Evolutionary conservation across 768 basidiomycete species (phyloP).

Genomic region (Omphalotus guepiniiformis): DNA sequence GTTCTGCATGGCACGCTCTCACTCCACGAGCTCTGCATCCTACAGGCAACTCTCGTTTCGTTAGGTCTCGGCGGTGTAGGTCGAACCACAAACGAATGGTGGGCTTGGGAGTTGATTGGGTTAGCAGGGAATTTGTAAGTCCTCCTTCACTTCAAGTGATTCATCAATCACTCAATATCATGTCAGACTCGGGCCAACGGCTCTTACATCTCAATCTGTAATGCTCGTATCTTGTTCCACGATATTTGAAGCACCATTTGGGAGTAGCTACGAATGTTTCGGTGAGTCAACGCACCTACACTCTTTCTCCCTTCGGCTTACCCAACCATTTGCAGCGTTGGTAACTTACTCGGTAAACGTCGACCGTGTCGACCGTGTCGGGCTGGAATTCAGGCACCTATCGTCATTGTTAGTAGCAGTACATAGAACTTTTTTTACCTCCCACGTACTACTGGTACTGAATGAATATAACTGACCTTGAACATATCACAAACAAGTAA

Average conservation of each 20-base stretch:
- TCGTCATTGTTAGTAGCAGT: too few relatives aligned
- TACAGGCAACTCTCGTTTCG: constrained; percentile 55
- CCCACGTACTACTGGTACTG: too few relatives aligned
- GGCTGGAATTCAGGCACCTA: too few relatives aligned
- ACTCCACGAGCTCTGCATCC: constrained; percentile 50
- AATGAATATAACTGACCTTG: too few relatives aligned
- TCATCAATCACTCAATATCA: background rate
- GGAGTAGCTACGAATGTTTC: constrained; percentile 83
- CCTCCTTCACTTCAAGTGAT: background rate
- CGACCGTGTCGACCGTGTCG: too few relatives aligned
- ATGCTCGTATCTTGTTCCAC: constrained; percentile 70
- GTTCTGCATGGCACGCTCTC: constrained; percentile 81
- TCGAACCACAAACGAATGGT: constrained; percentile 91
- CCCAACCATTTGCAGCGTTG: too few relatives aligned
- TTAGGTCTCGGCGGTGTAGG: constrained; percentile 84
- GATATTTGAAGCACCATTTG: constrained; percentile 83
- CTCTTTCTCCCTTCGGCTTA: too few relatives aligned
- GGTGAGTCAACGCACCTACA: constrained; percentile 88
- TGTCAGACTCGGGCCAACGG: constrained; percentile 66
- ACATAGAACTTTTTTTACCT: too few relatives aligned
- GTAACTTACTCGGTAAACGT: too few relatives aligned
- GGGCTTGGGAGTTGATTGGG: constrained; percentile 90
- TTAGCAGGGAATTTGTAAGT: constrained; percentile 46
- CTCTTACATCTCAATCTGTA: constrained; percentile 87
- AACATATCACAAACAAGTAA: too few relatives aligned